Evolutionary conservation across 495 filamentous ascomycete genomes (phyloP), one percentile per base, ranked within the genome.

Genomic region (Penicillium ucsense): DNA sequence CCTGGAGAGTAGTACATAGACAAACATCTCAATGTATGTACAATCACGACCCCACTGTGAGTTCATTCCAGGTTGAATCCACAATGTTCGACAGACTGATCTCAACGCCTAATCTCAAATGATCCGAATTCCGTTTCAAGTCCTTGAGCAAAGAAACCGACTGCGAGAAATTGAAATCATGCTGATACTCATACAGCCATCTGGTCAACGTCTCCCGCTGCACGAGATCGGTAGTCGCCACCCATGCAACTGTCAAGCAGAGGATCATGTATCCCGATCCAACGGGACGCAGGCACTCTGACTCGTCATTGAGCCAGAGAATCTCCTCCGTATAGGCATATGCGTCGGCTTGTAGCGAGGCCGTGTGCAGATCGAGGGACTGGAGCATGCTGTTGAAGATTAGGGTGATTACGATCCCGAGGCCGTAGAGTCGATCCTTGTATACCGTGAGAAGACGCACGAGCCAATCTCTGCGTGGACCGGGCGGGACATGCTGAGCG

Each of bases 371-470:
- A 4, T 51, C 53, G 20, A 73, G 47, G 7, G 53, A 51, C 10
- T 46, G 45, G 3, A 67, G 48, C 9, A 66, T 49, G 38, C 60
- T 62, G 31, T 73, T 72, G 35, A 70, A 59, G 29, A 66, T 54
- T 1, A 63, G 45, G 0, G 53, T 52, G n/a, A 65, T 58, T 3
- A 54, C 51, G 0, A 73, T 44, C 4, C 52, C 64, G 6, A 72
- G 45, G 0, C 57, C 64, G 45, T 71, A 66, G 6, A 55, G 56
- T 10, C 70, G 64, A 31, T 64, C 56, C 46, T 59, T 60, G 41
- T 66, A 59, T 3, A 64, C 62, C 27, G 57, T 55, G 7, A 65
- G 11, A 6, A 56, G 44, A 27, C 38, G 35, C 11, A 41, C 3
- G 3, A 53, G 31, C 9, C 41, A 48, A 5, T 38, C 35, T 7